Base-by-base conservation (phyloP, 1,284 basidiomycete species). In the Pyrrhoderma lamaoense region DNA sequence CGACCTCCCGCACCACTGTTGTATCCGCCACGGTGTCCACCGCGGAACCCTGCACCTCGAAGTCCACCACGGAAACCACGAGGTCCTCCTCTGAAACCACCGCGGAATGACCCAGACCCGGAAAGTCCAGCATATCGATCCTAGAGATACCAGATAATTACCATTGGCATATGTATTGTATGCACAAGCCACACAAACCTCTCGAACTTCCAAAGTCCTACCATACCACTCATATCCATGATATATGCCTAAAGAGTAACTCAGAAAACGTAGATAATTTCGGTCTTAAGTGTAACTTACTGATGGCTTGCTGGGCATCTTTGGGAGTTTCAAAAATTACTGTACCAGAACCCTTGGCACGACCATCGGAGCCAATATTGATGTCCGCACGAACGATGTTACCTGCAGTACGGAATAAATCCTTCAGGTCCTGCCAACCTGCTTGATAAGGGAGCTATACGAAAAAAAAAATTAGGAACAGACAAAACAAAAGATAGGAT, bases 351-450 rank as follows among this genome's bases (percentile, higher is more conserved):
- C 94, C 94, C 67, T 95, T 96, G 27, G 93, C 89, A 14, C 88
- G 79, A 14, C 95, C 95, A 68, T 98, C 93, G 16, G 83, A 82
- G 54, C 84, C 86, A 60, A 93, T 88, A 61, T 93, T 93, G 61
- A 97, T 88, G 65, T 99, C 94, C 51, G 95, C 93, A 37, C 94
- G 82, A 55, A 96, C 81, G 60, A 97, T 93, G 63, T 89, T 91
- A 22, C 95, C 94, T 37, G 94, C 91, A 27, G 89, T 82, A 51
- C 94, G 83, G 82, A 98, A 97, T 27, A 98, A 73, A 66, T 98
- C 94, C 67, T 98, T 99, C 54, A 99, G 75, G 65, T 99, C 95
- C 67, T 99, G 95, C 95, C 95, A 99, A 37, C 92, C 92, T 27
- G 93, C 93, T 68, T 93, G 91, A 63, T 90, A 90, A 0, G 94